Evolutionary conservation across 2,329 filamentous ascomycete species (phyloP), one percentile per base, ranked within the genome.

Genomic region (Calonectria henricotiae): DNA sequence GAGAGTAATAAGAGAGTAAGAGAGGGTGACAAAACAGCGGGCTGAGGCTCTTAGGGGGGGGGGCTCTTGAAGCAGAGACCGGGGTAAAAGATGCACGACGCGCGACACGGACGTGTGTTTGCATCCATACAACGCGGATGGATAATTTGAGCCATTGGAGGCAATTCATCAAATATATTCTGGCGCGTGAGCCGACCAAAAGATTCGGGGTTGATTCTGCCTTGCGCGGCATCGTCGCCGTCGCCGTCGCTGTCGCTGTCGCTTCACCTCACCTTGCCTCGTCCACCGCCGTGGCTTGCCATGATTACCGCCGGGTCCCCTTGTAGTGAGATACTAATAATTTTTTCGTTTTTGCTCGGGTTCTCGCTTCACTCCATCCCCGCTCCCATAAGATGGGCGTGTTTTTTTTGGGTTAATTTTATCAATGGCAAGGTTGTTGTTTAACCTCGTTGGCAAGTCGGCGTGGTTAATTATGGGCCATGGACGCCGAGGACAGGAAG

Each of bases 381-480:
- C 30, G 49, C 49, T 23, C 9, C 49, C 15, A 54, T 20, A 17
- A 1, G 49, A 13, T 20, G 17, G 17, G 41, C n/a, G 17, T 37
- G 35, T 35, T 37, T 55, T 37, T 35, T 37, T 55, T 37, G 9
- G 2, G 23, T 55, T 55, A 55, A 55, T 55, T 55, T 55, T 30
- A 30, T 30, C 51, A 55, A 55, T 37, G 51, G 23, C 51, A 55
- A 55, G 51, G 51, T 55, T 55, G 51, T 37, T 55, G n/a, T 55
- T 55, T 55, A 55, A 55, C 51, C 51, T 55, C 51, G 51, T 30
- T 55, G 51, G 30, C 51, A 55, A 55, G 32, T 35, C n/a, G 35
- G 51, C 51, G 51, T 55, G n/a, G 30, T 55, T 55, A 55, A 55
- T 55, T 55, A 55, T 30, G 51, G 51, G 32, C 35, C 51, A n/a